Evolutionary conservation across 371 early-diverging fungal genomes (phyloP).

Genomic region (Mortierella sp.): DNA sequence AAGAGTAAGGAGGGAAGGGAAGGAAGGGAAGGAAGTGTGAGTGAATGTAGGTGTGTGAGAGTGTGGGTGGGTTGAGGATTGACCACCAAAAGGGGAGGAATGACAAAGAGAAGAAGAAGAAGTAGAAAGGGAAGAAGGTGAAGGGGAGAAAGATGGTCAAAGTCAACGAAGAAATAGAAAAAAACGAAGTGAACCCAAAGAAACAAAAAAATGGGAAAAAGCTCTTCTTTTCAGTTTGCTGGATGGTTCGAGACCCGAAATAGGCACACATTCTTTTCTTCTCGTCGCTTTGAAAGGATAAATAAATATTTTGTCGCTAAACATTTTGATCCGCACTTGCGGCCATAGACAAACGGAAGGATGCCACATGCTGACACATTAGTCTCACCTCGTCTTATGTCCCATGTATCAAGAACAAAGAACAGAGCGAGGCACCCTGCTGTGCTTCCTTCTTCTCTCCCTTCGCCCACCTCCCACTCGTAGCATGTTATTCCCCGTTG

Average conservation of each 20-base stretch:
- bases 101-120: neutral
- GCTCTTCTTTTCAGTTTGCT: neutral
- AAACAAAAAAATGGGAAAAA: neutral
- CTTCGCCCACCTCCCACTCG: too few species aligned
- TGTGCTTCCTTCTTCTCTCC: neutral
- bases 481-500: too few species aligned
- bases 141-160: neutral
- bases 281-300: too few species aligned
- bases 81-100: neutral
- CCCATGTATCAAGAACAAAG: too few species aligned
- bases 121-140: neutral
- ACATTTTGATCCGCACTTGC: conserved; percentile 4
- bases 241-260: neutral
- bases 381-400: too few species aligned
- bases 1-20: neutral
- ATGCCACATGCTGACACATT: too few species aligned
- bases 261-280: neutral
- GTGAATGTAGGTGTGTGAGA: neutral
- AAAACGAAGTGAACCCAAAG: neutral
- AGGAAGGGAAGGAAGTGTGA: neutral
- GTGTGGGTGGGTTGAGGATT: neutral
- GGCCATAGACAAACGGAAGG: too few species aligned
- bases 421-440: too few species aligned
- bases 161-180: conserved; percentile 2
- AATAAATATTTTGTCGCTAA: neutral